phyloP scores from a whole-genome alignment of 1,139 yeast species.

The Pichia sp. region DNA sequence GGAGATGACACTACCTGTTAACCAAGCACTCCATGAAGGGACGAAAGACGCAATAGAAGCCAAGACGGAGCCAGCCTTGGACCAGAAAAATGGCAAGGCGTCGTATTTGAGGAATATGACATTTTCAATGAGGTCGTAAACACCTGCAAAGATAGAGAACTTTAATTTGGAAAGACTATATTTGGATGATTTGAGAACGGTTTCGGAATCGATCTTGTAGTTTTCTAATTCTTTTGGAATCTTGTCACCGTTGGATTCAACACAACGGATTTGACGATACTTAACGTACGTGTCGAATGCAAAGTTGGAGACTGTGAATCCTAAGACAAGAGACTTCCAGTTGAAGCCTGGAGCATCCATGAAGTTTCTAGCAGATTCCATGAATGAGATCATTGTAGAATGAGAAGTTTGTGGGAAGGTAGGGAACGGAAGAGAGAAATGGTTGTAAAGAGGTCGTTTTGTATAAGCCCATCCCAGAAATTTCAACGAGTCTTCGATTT shows the following conservation, averaged over 20 bases:
- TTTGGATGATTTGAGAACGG: conserved; percentile 73
- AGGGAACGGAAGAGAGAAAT: too few species aligned
- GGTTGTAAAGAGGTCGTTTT: too few species aligned
- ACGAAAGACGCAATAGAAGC: conserved; percentile 18
- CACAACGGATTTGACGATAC: conserved; percentile 73
- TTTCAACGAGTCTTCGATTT: too few species aligned
- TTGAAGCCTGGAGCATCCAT: conserved; percentile 61
- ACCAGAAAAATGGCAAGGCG: conserved; percentile 70
- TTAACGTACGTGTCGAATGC: conserved; percentile 72
- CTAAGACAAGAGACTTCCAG: conserved; percentile 76
- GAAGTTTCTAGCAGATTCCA: conserved; percentile 29
- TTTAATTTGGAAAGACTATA: conserved; percentile 82
- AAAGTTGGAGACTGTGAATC: conserved; percentile 75
- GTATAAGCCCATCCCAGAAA: too few species aligned
- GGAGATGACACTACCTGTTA: conserved; percentile 19
- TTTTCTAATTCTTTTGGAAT: conserved; percentile 60
- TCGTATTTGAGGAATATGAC: conserved; percentile 58
- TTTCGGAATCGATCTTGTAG: conserved; percentile 61
- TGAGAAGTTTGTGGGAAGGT: too few species aligned
- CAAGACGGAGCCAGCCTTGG: conserved; percentile 35
- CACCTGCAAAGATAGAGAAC: conserved; percentile 59
- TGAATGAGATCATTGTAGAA: conserved; percentile 29
- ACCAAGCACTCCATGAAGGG: conserved; percentile 11
- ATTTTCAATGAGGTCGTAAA: conserved; percentile 55
- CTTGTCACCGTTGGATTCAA: conserved; percentile 46